Conservation (phyloP, 345 rosid genomes). For the Rubroshorea leprosula region DNA sequence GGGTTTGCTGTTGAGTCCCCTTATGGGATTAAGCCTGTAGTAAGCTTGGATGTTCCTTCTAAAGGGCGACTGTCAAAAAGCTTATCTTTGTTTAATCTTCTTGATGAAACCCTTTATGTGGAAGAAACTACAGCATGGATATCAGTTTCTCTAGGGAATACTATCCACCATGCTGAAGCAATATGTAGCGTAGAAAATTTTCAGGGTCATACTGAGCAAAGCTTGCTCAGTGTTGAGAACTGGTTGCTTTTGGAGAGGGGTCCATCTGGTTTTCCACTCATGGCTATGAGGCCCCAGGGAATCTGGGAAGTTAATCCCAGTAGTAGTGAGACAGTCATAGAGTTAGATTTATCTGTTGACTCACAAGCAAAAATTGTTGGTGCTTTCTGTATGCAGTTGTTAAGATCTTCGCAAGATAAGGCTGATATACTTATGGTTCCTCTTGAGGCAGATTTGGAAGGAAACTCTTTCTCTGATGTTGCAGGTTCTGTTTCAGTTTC, state of each 20-base stretch:
- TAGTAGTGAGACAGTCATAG: constrained; percentile 33
- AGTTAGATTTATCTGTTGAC: constrained; percentile 47
- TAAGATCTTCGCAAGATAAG: constrained; percentile 37
- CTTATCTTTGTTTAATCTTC: constrained; percentile 59
- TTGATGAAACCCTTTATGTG: constrained; percentile 45
- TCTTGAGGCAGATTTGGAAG: constrained; percentile 41
- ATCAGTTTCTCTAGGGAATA: constrained; percentile 45
- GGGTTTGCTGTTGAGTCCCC: constrained; percentile 57
- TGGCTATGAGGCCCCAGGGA: constrained; percentile 43
- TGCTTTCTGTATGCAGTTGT: constrained; percentile 45
- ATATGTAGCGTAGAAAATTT: constrained; percentile 31
- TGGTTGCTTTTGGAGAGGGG: constrained; percentile 46
- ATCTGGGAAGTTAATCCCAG: constrained; percentile 52
- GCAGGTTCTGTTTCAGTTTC: constrained; percentile 31
- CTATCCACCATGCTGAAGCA: constrained; percentile 42
- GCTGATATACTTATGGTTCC: constrained; percentile 50
- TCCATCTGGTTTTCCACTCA: constrained; percentile 31
- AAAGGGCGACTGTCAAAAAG: constrained; percentile 40
- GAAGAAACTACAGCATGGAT: constrained; percentile 52
- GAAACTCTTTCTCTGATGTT: constrained; percentile 20
- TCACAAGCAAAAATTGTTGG: constrained; percentile 43
- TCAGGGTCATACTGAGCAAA: constrained; percentile 20
- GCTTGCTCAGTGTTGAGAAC: constrained; percentile 30
- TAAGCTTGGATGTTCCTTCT: constrained; percentile 29
- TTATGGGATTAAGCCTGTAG: constrained; percentile 40